These are phyloP conservation scores for Micractinium conductrix DNA, from an alignment of 139 green algal genomes.

Conservation along the genomic window DNA sequence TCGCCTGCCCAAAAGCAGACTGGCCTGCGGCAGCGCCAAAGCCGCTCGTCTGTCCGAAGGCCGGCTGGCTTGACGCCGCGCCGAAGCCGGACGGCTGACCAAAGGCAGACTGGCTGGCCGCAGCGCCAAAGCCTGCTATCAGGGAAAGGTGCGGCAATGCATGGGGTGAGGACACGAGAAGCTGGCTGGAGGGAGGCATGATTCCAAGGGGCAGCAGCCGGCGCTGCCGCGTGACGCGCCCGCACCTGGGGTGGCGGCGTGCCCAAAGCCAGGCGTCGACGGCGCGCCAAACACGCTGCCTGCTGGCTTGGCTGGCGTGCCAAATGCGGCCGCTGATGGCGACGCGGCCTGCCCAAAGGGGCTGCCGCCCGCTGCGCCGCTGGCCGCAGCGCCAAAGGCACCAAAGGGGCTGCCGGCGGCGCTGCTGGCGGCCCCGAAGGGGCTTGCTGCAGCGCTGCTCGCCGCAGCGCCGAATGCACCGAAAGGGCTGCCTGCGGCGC, in stretches of 20 bases:
- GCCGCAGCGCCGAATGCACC: not conserved
- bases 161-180: not conserved
- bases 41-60: slow-evolving; percentile 6
- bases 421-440: not conserved
- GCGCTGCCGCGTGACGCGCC: not conserved
- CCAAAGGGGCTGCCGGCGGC: slow-evolving; percentile 16
- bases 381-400: not conserved
- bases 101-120: slow-evolving; percentile 11
- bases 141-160: not conserved
- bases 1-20: slow-evolving; percentile 19
- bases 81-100: slow-evolving; percentile 23
- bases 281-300: slow-evolving; percentile 17
- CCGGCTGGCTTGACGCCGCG: not conserved
- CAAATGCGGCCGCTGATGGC: slow-evolving; percentile 23
- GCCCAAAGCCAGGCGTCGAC: slow-evolving; percentile 27
- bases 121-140: slow-evolving; percentile 16
- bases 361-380: slow-evolving; percentile 7
- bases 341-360: not conserved
- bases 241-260: slow-evolving; percentile 11
- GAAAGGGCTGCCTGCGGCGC: slow-evolving; percentile 16
- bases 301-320: slow-evolving; percentile 14
- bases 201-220: not conserved
- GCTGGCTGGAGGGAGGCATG: not conserved
- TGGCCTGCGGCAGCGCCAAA: slow-evolving; percentile 5
- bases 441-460: not conserved